These are phyloP conservation scores for Alternaria postmessia DNA, from an alignment of 2,329 filamentous ascomycete species.

Conservation along the genomic window DNA sequence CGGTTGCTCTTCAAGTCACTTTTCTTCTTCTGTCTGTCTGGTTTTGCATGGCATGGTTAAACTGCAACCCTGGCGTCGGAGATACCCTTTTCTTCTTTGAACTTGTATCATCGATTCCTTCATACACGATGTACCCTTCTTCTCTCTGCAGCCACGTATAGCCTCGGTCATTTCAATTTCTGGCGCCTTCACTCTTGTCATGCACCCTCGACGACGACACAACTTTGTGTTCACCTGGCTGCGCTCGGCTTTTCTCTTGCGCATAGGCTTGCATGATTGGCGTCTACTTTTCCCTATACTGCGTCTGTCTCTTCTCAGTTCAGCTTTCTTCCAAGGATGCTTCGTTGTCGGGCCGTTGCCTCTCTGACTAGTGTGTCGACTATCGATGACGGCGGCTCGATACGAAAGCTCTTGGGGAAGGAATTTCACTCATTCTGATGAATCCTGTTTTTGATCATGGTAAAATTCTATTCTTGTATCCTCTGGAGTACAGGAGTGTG, in stretches of 20 bases:
- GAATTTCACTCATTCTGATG: conserved; percentile 17
- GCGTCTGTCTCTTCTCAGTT: conserved; percentile 5
- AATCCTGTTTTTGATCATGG: background rate
- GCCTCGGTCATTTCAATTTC: background rate
- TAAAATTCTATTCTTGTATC: conserved; percentile 14
- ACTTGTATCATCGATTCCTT: conserved; percentile 6
- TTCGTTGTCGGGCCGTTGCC: conserved; percentile 6
- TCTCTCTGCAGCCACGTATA: background rate
- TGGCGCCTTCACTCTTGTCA: conserved; percentile 1
- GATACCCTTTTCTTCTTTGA: conserved; percentile 15
- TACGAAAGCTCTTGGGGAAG: conserved; percentile 10
- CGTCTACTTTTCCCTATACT: conserved; percentile 6
- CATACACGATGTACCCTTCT: background rate
- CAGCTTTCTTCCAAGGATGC: background rate
- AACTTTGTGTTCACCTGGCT: conserved; percentile 12
- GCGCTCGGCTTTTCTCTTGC: conserved; percentile 1
- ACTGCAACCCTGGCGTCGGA: conserved; percentile 20
- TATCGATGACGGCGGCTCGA: conserved; percentile 13
- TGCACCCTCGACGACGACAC: conserved; percentile 6
- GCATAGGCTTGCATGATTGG: conserved; percentile 18
- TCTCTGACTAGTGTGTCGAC: conserved; percentile 21
- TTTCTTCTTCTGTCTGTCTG: background rate
- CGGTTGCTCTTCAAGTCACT: background rate
- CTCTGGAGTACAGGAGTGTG: conserved; percentile 4
- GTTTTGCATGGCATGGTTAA: conserved; percentile 8